A percentile compares a stretch with the other conserved stretches of the same genome.
phyloP scores from a whole-genome alignment of 2,329 filamentous ascomycete genomes.

The Chaetomiaceae sp. region DNA sequence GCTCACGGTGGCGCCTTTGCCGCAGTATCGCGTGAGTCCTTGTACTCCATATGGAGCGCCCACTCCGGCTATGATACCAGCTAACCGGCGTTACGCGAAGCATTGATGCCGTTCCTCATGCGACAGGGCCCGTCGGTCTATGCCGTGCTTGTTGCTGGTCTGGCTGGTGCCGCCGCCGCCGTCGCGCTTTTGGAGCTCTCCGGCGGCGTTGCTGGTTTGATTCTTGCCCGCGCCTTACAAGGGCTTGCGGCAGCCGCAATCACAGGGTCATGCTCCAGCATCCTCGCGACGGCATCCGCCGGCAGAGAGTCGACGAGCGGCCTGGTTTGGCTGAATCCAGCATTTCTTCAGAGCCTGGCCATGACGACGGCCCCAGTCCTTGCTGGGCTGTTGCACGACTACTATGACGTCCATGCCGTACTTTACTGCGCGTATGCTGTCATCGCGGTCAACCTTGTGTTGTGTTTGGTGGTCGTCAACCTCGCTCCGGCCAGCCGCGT shows the following conservation, averaged over 20 bases:
- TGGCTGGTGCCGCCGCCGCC: conserved; percentile 13
- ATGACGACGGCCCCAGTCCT: conserved; percentile 16
- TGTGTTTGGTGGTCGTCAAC: conserved; percentile 9
- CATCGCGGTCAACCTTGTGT: conserved; percentile 11
- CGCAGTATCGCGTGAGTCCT: conserved; percentile 20
- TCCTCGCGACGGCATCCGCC: conserved; percentile 9
- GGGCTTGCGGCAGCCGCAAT: conserved; percentile 18
- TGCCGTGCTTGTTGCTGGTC: conserved; percentile 15
- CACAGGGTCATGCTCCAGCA: conserved; percentile 15
- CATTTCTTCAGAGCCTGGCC: conserved; percentile 19
- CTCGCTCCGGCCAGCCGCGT: background rate
- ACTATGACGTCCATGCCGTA: conserved; percentile 9
- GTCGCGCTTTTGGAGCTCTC: conserved; percentile 18
- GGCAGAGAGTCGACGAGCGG: background rate
- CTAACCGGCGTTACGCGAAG: conserved; percentile 7
- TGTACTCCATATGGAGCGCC: background rate
- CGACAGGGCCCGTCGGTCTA: conserved; percentile 9
- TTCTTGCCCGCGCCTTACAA: conserved; percentile 20
- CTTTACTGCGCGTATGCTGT: conserved; percentile 20
- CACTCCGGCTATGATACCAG: background rate
- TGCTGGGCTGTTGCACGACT: conserved; percentile 16
- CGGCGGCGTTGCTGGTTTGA: conserved; percentile 9
- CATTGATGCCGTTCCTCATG: conserved; percentile 19
- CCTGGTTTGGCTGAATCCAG: conserved; percentile 13
- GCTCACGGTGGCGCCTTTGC: conserved; percentile 23